Evolutionary conservation across 768 basidiomycete genomes (phyloP).

Genomic region (Pholiota conissans): DNA sequence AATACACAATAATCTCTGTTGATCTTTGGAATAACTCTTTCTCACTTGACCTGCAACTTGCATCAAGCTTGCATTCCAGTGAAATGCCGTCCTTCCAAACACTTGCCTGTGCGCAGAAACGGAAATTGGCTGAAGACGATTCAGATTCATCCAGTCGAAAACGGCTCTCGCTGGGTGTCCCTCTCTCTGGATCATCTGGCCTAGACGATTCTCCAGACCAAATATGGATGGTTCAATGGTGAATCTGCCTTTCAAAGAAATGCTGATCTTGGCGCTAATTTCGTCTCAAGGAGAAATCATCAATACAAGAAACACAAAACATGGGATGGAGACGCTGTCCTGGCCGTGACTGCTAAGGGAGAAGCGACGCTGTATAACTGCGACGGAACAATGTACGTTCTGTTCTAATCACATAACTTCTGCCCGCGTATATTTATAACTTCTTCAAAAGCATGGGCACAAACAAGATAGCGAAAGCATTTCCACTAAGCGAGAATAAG

Average conservation of each 20-base stretch:
- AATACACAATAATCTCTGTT: neutral
- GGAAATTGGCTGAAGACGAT: constrained; percentile 34
- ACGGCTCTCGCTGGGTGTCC: constrained; percentile 24
- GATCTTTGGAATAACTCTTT: neutral
- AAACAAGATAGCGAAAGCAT: constrained; percentile 42
- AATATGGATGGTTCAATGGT: constrained; percentile 82
- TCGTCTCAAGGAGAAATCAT: constrained; percentile 52
- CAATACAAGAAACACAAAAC: constrained; percentile 86
- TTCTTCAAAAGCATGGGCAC: constrained; percentile 57
- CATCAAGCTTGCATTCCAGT: no score
- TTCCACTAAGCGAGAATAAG: constrained; percentile 39
- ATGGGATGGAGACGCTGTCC: constrained; percentile 84
- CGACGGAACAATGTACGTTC: constrained; percentile 63
- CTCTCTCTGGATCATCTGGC: constrained; percentile 7
- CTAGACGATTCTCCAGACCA: constrained; percentile 31
- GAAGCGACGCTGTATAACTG: constrained; percentile 57
- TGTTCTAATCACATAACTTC: no score
- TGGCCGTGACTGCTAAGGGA: constrained; percentile 43
- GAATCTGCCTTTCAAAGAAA: constrained; percentile 10
- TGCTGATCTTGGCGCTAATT: neutral
- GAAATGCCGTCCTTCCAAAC: constrained; percentile 29
- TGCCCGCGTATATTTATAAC: no score
- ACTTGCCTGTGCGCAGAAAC: constrained; percentile 26
- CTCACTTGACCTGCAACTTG: neutral
- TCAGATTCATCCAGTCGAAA: constrained; percentile 28